phyloP scores from a whole-genome alignment of 441 rosid species.

The Pelargonium fulgidum region DNA sequence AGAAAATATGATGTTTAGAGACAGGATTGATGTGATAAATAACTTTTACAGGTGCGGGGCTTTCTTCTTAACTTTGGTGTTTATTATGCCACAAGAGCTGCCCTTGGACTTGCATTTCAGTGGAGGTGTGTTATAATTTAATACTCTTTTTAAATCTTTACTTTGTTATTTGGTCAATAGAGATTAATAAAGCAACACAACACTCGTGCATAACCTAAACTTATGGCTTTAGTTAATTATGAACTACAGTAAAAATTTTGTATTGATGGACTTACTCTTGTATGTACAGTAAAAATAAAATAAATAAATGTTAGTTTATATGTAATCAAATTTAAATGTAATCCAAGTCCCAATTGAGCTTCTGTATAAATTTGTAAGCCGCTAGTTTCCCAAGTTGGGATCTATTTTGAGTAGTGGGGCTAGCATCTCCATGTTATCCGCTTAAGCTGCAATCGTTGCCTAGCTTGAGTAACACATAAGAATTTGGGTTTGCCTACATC shows the following conservation, averaged over 20 bases:
- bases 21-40: not conserved
- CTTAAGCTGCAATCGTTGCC: not conserved
- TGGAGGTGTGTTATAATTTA: constrained; percentile 57
- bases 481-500: not conserved
- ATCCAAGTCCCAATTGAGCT: not conserved
- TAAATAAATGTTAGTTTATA: too few relatives aligned
- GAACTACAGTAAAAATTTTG: not conserved
- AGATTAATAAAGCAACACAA: not conserved
- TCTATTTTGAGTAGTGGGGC: not conserved
- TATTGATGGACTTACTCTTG: not conserved
- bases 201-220: not conserved
- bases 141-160: not conserved
- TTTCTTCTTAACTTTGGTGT: constrained; percentile 95
- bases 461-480: not conserved
- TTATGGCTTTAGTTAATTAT: not conserved
- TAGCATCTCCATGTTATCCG: not conserved
- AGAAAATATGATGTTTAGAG: not conserved
- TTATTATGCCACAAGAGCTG: constrained; percentile 86
- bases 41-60: constrained; percentile 65
- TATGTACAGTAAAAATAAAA: not conserved
- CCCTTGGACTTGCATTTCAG: constrained; percentile 82
- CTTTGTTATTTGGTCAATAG: not conserved
- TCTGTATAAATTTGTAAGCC: not conserved
- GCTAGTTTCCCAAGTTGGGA: not conserved
- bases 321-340: too few relatives aligned